A percentile compares a stretch with the other conserved stretches of the same genome.
These are phyloP conservation scores for Cyclotella sp. DNA, from an alignment of 108 stramenopile genomes.

Conservation along the genomic window DNA sequence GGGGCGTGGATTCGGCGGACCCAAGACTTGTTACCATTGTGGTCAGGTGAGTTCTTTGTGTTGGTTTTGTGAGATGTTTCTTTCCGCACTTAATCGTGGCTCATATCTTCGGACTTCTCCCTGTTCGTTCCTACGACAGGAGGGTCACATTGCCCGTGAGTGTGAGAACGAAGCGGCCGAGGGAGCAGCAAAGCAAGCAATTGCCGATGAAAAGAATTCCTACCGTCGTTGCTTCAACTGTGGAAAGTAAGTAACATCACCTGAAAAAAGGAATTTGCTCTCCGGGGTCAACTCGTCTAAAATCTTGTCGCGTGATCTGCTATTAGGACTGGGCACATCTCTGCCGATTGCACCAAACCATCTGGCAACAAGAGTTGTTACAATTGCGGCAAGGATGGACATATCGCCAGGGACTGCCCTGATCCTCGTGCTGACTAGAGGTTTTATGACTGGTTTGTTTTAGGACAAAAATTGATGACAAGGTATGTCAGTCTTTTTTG, in stretches of 20 bases:
- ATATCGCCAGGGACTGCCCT: conserved; percentile 55
- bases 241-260: conserved; percentile 57
- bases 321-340: conserved; percentile 63
- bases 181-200: conserved; percentile 60
- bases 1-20: conserved; percentile 20
- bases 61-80: background rate
- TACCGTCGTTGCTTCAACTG: conserved; percentile 85
- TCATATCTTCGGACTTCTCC: conserved; percentile 11
- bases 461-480: background rate
- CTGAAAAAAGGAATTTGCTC: background rate
- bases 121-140: conserved; percentile 3
- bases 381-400: conserved; percentile 80
- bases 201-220: conserved; percentile 57
- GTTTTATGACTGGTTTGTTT: background rate
- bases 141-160: conserved; percentile 66
- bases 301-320: background rate
- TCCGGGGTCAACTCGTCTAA: background rate
- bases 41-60: conserved; percentile 50
- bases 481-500: background rate
- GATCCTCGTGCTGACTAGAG: conserved; percentile 26
- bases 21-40: conserved; percentile 87
- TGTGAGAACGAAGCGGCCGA: conserved; percentile 64
- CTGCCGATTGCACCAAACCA: conserved; percentile 70
- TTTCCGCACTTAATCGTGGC: background rate
- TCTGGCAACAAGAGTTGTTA: conserved; percentile 80